Conservation (phyloP, 2,329 filamentous ascomycete species). For the Hymenoscyphus linearis region DNA sequence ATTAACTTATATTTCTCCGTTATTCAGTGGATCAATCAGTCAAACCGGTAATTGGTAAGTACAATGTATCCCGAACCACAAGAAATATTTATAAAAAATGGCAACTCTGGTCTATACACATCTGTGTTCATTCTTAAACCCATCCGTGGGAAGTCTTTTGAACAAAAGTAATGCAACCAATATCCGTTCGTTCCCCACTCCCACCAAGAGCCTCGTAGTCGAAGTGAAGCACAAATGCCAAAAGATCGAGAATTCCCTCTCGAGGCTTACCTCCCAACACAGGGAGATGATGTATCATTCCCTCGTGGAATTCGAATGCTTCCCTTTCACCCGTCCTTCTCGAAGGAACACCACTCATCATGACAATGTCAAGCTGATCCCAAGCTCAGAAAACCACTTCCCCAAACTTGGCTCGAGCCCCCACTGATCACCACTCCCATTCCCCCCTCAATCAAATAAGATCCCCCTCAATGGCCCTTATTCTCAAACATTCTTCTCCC, state of each 20-base stretch:
- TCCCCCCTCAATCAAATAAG: background rate
- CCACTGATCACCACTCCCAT: background rate
- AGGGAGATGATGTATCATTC: background rate
- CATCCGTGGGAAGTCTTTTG: background rate
- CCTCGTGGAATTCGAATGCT: background rate
- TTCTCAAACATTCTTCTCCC: slow-evolving; percentile 10
- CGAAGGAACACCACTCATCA: too few species aligned
- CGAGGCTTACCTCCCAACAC: background rate
- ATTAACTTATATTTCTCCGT: too few species aligned
- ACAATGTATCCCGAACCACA: background rate
- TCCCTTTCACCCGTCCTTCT: background rate
- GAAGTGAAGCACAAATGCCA: background rate
- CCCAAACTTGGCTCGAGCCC: background rate
- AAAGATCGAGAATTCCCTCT: background rate
- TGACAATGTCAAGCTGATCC: too few species aligned
- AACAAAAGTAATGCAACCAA: background rate
- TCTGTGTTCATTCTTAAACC: background rate
- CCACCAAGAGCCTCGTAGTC: background rate
- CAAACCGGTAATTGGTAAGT: too few species aligned
- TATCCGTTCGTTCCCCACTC: background rate
- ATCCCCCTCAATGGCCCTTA: slow-evolving; percentile 2
- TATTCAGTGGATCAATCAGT: too few species aligned
- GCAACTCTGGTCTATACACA: background rate
- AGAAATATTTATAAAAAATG: background rate
- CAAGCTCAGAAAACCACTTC: background rate